A percentile compares a stretch with the other conserved stretches of the same genome.
phyloP scores from a whole-genome alignment of 176 grass and related monocot genomes.

The Pontederia paniculata region DNA sequence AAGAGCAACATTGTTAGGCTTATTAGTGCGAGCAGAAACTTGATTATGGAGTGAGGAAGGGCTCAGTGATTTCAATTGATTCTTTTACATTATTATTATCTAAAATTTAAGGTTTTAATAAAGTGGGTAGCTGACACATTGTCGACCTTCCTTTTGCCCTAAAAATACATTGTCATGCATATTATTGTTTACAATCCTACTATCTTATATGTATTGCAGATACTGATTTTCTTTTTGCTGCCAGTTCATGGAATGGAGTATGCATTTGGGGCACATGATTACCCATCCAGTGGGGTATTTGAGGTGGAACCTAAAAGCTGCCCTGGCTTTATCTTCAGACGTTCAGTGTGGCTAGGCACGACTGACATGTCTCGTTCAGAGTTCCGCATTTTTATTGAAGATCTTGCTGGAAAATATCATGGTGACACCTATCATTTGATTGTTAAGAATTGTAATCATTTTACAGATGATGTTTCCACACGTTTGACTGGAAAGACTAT shows the following conservation, averaged over 20 bases:
- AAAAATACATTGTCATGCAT: no score
- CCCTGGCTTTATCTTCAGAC: conserved; percentile 74
- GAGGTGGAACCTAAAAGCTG: conserved; percentile 80
- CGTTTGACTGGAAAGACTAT: conserved; percentile 42
- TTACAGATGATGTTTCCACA: conserved; percentile 57
- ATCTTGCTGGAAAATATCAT: conserved; percentile 64
- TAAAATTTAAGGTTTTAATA: no score
- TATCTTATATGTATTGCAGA: no score
- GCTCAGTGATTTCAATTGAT: no score
- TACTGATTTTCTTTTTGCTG: neutral
- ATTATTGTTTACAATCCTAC: no score
- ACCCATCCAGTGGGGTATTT: conserved; percentile 69
- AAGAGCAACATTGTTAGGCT: no score
- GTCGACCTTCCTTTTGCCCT: no score
- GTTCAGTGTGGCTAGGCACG: conserved; percentile 58
- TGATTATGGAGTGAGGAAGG: no score
- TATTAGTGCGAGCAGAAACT: no score
- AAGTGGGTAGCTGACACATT: no score
- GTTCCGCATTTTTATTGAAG: conserved; percentile 53
- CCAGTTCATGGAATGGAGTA: conserved; percentile 89
- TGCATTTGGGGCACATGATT: conserved; percentile 82
- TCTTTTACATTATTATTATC: no score
- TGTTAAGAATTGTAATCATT: conserved; percentile 85
- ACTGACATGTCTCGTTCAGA: conserved; percentile 51
- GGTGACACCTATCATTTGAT: conserved; percentile 82